Evolutionary conservation across 305 asterid species (phyloP).

Genomic region (Fraxinus baroniana): DNA sequence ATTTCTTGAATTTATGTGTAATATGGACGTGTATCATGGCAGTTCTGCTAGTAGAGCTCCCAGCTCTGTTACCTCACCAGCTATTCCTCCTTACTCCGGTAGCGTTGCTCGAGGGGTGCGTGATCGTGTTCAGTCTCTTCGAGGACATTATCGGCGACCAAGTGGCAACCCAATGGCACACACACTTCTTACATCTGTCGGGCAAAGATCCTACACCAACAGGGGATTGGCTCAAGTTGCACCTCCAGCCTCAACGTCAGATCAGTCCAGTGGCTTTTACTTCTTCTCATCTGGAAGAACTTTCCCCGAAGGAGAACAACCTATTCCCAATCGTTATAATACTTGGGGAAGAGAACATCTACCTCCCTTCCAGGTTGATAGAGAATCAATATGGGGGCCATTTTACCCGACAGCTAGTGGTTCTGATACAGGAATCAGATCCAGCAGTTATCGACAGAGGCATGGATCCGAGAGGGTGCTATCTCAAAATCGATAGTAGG

Average conservation of each 20-base stretch:
- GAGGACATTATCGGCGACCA: slow-evolving; percentile 58
- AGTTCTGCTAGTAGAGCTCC: slow-evolving; percentile 70
- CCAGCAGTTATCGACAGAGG: slow-evolving; percentile 52
- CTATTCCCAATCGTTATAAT: slow-evolving; percentile 38
- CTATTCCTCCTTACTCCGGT: slow-evolving; percentile 55
- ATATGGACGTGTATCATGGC: slow-evolving; percentile 17
- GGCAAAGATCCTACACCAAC: slow-evolving; percentile 51
- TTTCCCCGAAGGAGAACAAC: slow-evolving; percentile 57
- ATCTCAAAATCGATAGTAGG: slow-evolving; percentile 62
- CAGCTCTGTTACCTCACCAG: slow-evolving; percentile 51
- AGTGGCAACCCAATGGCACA: slow-evolving; percentile 39
- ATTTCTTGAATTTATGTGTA: slow-evolving; percentile 1
- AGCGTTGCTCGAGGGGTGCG: slow-evolving; percentile 43
- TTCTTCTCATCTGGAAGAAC: slow-evolving; percentile 55
- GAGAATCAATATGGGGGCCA: slow-evolving; percentile 69
- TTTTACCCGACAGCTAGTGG: slow-evolving; percentile 48
- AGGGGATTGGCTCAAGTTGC: slow-evolving; percentile 51
- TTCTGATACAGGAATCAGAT: slow-evolving; percentile 41
- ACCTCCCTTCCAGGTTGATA: slow-evolving; percentile 44
- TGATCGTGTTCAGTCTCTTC: slow-evolving; percentile 58
- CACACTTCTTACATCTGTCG: slow-evolving; percentile 37
- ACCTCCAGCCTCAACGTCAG: slow-evolving; percentile 53
- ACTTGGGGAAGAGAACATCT: slow-evolving; percentile 58
- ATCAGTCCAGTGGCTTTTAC: slow-evolving; percentile 51
- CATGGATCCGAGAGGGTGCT: slow-evolving; percentile 67